Percentiles rank a stretch among this genome's conserved stretches.
phyloP scores from a whole-genome alignment of 2,329 filamentous ascomycete genomes.

The Fusarium sp. region DNA sequence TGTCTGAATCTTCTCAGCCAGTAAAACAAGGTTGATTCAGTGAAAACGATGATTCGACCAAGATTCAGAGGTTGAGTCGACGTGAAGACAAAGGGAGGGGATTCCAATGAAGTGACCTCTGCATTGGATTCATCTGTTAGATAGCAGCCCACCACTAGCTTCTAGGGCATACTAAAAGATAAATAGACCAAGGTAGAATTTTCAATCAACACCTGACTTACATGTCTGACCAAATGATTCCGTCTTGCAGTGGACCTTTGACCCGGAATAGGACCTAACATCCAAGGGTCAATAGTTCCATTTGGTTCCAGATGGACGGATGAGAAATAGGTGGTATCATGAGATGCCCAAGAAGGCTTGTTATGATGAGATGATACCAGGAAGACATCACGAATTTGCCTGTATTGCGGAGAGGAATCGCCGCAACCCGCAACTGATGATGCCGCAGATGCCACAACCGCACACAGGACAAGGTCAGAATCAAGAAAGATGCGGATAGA shows the following conservation, averaged over 20 bases:
- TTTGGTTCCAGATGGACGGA: neutral
- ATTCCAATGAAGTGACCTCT: neutral
- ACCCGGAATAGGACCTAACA: neutral
- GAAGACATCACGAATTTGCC: neutral
- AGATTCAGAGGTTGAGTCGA: neutral
- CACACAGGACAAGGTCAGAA: neutral
- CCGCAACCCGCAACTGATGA: neutral
- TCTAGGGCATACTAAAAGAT: too few relatives aligned
- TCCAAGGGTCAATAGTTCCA: neutral
- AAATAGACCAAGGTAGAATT: accelerated
- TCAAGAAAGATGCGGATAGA: neutral
- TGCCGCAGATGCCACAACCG: neutral
- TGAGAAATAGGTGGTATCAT: neutral
- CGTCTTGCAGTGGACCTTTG: neutral
- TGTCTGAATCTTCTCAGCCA: neutral
- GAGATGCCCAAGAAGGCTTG: neutral
- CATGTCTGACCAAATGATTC: neutral
- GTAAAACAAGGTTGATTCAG: neutral
- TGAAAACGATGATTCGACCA: accelerated
- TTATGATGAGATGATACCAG: neutral
- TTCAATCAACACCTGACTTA: neutral
- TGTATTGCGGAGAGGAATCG: neutral
- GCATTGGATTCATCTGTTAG: accelerated
- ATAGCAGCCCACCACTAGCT: too few relatives aligned
- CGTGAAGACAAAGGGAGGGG: accelerated